Evolutionary conservation across 208 protist species (phyloP), one percentile per base, ranked within the genome.

Genomic region (Crithidia sp.): DNA sequence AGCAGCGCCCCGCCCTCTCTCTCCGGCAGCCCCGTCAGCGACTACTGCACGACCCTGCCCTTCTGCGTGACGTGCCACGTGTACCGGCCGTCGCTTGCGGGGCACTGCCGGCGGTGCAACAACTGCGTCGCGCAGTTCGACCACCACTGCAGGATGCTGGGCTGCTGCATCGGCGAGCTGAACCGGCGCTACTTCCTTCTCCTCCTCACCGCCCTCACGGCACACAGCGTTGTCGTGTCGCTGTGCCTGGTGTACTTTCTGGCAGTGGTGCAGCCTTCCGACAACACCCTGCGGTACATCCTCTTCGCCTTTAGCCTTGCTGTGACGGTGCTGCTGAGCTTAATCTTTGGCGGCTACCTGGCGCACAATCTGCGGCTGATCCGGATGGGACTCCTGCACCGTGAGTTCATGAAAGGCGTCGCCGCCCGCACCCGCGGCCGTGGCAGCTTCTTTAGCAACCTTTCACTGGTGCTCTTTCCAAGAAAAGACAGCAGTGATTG

Each of bases 141-240:
- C 64, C 74, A 74, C 43, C 74, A 79, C 67, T 79, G 74, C 62
- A 58, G 67, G 13, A 71, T 74, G 45, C 62, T 79, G n/a, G 74
- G 74, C 44, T 79, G 74, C 67, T 79, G 74, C 40, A 74, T 79
- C 28, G 74, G 74, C 19, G 74, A 79, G 50, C 67, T 79, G 7
- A 79, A 79, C 52, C 54, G 62, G 47, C 67, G 74, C 44, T 79
- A 74, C 74, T 79, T 79, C 28, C 67, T 79, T 58, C 74, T 79
- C n/a, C 74, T 74, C 41, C 50, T 74, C 10, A 7, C 43, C 8
- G 66, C 67, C 54, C 65, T 71, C 44, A 68, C 62, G 3, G n/a
- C 17, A 3, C 57, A 74, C 62, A 74, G 49, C 55, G 36, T 63
- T 0, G 47, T 70, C 47, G 60, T 74, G 45, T 69, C 74, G 0